Percentiles rank a stretch among this genome's conserved stretches.
Conservation (phyloP, 805 yeast genomes). For the Starmerella etchellsii region DNA sequence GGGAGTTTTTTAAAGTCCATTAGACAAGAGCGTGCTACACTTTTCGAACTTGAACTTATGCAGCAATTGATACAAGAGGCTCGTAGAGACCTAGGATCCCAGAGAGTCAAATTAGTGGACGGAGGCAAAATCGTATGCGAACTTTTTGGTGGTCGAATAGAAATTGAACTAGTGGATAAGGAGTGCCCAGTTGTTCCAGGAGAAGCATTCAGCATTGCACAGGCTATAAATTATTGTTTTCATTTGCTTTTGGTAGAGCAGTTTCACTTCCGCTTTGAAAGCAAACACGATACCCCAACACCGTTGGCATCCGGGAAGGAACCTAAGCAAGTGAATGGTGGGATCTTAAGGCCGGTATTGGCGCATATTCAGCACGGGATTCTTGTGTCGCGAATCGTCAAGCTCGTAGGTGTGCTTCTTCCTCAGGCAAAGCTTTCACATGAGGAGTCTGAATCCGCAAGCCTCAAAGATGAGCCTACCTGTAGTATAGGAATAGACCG, state of each 20-base stretch:
- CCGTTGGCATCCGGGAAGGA: constrained; percentile 12
- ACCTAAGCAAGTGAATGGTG: background rate
- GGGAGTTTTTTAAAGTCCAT: constrained; percentile 32
- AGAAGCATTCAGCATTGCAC: constrained; percentile 34
- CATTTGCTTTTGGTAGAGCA: constrained; percentile 51
- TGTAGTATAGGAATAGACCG: background rate
- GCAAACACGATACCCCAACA: constrained; percentile 25
- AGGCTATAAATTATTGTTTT: constrained; percentile 39
- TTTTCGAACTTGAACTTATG: constrained; percentile 84
- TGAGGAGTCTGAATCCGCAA: background rate
- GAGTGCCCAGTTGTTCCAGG: constrained; percentile 23
- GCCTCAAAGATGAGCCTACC: constrained; percentile 4
- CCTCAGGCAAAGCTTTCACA: constrained; percentile 7
- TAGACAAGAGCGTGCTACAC: constrained; percentile 51
- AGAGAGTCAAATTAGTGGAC: constrained; percentile 53
- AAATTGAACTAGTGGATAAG: constrained; percentile 49
- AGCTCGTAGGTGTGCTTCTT: constrained; percentile 18
- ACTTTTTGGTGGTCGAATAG: constrained; percentile 51
- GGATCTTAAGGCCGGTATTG: constrained; percentile 25
- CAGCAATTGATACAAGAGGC: constrained; percentile 69
- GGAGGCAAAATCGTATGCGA: constrained; percentile 50
- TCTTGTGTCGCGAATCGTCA: constrained; percentile 13
- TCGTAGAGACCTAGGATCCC: constrained; percentile 42
- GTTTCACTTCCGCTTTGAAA: constrained; percentile 35
- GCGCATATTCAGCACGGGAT: constrained; percentile 24